Percentiles rank a stretch among this genome's conserved stretches.
Conservation (phyloP, 495 filamentous ascomycete species). For the Darksidea phi region DNA sequence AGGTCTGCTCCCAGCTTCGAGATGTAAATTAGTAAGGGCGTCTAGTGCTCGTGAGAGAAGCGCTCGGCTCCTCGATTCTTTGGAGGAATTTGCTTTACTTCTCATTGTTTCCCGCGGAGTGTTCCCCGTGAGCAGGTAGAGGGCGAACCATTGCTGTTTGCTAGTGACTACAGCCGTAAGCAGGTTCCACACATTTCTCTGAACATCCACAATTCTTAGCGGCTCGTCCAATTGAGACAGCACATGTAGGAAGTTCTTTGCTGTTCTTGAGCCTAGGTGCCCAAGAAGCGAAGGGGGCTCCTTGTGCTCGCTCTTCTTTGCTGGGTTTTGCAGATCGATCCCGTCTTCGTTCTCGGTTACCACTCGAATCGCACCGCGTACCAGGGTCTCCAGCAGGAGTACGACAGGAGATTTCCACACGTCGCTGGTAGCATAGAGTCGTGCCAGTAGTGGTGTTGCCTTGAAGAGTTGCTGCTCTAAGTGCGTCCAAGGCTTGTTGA, state of each 20-base stretch:
- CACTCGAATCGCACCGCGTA: slow-evolving; percentile 61
- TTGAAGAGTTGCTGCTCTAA: slow-evolving; percentile 81
- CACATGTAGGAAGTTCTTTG: slow-evolving; percentile 77
- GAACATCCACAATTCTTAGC: slow-evolving; percentile 58
- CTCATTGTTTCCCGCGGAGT: slow-evolving; percentile 72
- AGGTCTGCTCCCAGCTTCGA: slow-evolving; percentile 59
- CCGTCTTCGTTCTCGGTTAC: not conserved
- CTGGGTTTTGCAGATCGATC: not conserved
- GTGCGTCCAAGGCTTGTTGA: slow-evolving; percentile 58
- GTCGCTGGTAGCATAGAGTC: slow-evolving; percentile 72
- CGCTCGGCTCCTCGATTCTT: slow-evolving; percentile 54
- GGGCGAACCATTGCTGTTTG: slow-evolving; percentile 92
- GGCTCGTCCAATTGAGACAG: slow-evolving; percentile 77
- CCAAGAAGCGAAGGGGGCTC: slow-evolving; percentile 90
- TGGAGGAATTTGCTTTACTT: slow-evolving; percentile 43
- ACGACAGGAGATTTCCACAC: slow-evolving; percentile 64
- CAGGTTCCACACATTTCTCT: slow-evolving; percentile 75
- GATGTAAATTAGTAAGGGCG: slow-evolving; percentile 64
- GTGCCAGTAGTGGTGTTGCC: slow-evolving; percentile 67
- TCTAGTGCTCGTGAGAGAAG: slow-evolving; percentile 75
- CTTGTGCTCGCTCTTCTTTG: slow-evolving; percentile 36
- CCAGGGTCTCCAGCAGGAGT: slow-evolving; percentile 68
- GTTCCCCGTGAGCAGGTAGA: slow-evolving; percentile 84
- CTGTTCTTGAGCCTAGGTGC: slow-evolving; percentile 75
- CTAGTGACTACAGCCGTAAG: slow-evolving; percentile 84